Base-by-base conservation (phyloP, 805 yeast species). In the Kuraishia molischiana region DNA sequence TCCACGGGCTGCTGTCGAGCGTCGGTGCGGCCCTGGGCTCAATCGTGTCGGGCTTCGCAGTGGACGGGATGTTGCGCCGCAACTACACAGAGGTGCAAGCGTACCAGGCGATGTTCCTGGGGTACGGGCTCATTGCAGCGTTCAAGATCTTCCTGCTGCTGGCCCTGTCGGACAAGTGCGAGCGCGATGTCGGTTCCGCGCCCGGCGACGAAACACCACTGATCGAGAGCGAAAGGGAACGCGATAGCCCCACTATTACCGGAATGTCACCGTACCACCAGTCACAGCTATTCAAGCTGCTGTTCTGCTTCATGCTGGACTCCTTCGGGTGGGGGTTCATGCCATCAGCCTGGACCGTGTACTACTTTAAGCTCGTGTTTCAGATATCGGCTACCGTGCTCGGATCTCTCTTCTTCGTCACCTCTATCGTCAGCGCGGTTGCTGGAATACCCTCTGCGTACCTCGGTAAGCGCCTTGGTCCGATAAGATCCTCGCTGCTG, bases 291-390 rank as follows among this genome's bases (percentile, higher is more conserved):
- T 54, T 68, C 18, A 68, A 69, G 37, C 59, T 81, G 4, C 56
- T 79, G 19, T 54, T 69, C 5, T 67, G 80, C 14, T 89, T 87
- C 52, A 84, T 85, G 77, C 51, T 85, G 22, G 97, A 87, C 56
- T 85, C 95, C 2, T 67, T 87, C 36, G 96, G 95, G 0, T 77
- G 76, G 44, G 95, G 96, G 1, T 82, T 87, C 56, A 82, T 86
- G 86, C 79, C 95, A 2, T 66, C 78, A 33, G 81, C 95, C 1
- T 89, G 96, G 96, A 68, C 82, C 32, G 85, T 86, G 29, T 87
- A 80, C 53, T 87, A 84, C 58, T 79, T 85, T 62, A 72, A 76
- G 39, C 69, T 67, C 26, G 56, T 62, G 11, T 86, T 79, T 47
- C 45, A 54, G 2, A 58, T 75, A 21, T 55, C 77, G 1, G 76